phyloP scores from a whole-genome alignment of 768 basidiomycete genomes.

The Filobasidium floriforme region DNA sequence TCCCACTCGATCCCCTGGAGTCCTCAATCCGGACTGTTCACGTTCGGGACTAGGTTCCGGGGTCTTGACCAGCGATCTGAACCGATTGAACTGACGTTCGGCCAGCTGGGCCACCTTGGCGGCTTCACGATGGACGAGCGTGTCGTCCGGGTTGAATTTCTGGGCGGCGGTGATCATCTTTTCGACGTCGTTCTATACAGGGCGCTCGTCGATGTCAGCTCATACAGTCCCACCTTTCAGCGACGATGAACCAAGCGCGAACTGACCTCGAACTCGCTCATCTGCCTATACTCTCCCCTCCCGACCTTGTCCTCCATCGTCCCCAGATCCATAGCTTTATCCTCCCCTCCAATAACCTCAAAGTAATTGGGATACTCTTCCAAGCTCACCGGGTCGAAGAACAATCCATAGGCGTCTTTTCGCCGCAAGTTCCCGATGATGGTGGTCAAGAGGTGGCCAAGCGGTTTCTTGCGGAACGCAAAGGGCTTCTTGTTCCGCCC shows the following conservation, averaged over 20 bases:
- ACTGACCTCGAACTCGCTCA: conserved; percentile 39
- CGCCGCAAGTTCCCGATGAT: not conserved
- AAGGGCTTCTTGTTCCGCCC: conserved; percentile 31
- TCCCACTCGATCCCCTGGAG: not conserved
- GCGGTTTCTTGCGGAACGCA: conserved; percentile 4
- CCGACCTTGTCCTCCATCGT: conserved; percentile 43
- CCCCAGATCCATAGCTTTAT: conserved; percentile 44
- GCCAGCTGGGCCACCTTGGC: conserved; percentile 31
- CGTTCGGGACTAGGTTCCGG: conserved; percentile 38
- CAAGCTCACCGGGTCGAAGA: conserved; percentile 35
- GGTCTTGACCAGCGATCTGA: conserved; percentile 32
- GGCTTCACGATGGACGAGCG: conserved; percentile 35
- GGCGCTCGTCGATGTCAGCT: not conserved
- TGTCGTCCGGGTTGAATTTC: conserved; percentile 38
- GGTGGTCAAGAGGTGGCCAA: not conserved
- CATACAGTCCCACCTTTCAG: too few relatives aligned
- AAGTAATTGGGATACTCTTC: conserved; percentile 40
- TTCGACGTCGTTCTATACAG: conserved; percentile 29
- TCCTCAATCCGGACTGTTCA: conserved; percentile 11
- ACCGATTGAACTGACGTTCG: conserved; percentile 34
- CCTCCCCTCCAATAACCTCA: conserved; percentile 42
- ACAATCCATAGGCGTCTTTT: conserved; percentile 36
- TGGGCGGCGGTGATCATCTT: conserved; percentile 36
- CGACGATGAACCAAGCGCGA: too few relatives aligned
- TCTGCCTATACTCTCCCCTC: conserved; percentile 33